These are phyloP conservation scores for Cardiospermum halicacabum DNA, from an alignment of 345 rosid species.

Conservation along the genomic window DNA sequence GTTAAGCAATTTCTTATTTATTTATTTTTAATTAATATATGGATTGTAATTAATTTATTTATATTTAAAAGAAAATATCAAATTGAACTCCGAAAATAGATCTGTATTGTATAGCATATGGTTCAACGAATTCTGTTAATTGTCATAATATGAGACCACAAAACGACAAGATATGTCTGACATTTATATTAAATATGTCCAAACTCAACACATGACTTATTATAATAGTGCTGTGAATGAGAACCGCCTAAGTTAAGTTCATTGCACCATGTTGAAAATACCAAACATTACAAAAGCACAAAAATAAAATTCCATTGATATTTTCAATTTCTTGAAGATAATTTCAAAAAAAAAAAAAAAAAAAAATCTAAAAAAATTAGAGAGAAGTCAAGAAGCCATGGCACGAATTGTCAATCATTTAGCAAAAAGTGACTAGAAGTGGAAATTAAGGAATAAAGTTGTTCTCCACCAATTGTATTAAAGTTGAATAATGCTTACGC, in stretches of 20 bases:
- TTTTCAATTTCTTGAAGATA: too few species aligned
- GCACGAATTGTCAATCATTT: not conserved
- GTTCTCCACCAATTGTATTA: not conserved
- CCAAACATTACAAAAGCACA: not conserved
- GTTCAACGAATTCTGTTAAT: not conserved
- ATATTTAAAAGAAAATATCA: too few species aligned
- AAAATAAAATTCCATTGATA: too few species aligned
- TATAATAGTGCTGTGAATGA: too few species aligned
- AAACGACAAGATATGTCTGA: too few species aligned
- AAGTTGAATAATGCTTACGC: not conserved
- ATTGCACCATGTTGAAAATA: constrained; percentile 6
- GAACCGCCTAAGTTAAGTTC: not conserved
- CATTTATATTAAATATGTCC: not conserved
- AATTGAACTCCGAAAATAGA: too few species aligned
- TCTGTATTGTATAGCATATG: too few species aligned
- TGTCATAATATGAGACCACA: not conserved
- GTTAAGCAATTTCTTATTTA: not conserved
- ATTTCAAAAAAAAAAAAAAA: not conserved
- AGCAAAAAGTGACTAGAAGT: not conserved
- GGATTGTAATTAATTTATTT: too few species aligned
- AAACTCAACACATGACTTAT: not conserved
- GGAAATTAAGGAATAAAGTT: not conserved
- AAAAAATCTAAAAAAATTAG: too few species aligned
- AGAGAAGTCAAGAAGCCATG: not conserved
- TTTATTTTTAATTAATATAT: too few species aligned